phyloP scores from a whole-genome alignment of 2,329 filamentous ascomycete genomes.

The Neopestalotiopsis rosae region DNA sequence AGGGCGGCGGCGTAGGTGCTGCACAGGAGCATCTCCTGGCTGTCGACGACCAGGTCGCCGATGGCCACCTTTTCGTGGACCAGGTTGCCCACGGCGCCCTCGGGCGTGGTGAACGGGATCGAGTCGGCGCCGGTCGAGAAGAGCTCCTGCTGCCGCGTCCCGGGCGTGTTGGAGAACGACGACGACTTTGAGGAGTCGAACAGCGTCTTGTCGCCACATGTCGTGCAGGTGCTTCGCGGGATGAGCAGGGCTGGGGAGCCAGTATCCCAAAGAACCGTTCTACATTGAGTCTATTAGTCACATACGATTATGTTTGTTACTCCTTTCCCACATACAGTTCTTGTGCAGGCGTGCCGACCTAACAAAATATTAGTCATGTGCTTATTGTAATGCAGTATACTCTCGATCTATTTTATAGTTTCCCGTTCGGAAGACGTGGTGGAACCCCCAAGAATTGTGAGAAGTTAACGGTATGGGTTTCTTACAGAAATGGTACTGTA shows the following conservation, averaged over 20 bases:
- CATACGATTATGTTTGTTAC: not conserved
- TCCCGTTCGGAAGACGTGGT: not conserved
- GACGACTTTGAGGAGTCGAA: conserved; percentile 36
- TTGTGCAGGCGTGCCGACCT: conserved; percentile 28
- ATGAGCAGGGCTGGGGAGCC: conserved; percentile 36
- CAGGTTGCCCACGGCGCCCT: conserved; percentile 30
- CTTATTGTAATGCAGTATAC: not conserved
- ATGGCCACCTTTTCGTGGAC: conserved; percentile 38
- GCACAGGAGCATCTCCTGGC: conserved; percentile 38
- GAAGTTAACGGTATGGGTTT: not conserved
- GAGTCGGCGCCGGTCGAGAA: conserved; percentile 37
- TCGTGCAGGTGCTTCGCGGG: conserved; percentile 34
- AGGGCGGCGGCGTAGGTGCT: conserved; percentile 34
- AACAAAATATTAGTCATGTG: not conserved
- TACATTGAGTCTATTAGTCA: conserved; percentile 15
- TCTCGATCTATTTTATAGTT: not conserved
- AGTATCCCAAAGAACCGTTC: conserved; percentile 40
- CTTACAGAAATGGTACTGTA: conserved; percentile 16
- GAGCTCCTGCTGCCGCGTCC: conserved; percentile 18
- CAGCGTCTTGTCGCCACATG: conserved; percentile 28
- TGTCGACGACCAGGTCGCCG: conserved; percentile 24
- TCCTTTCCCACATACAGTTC: conserved; percentile 32
- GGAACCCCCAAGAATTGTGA: not conserved
- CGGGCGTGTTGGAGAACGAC: conserved; percentile 33
- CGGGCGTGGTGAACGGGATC: conserved; percentile 28